Evolutionary conservation across 805 yeast species (phyloP), one percentile per base, ranked within the genome.

Genomic region (Saccharomycopsis vini): DNA sequence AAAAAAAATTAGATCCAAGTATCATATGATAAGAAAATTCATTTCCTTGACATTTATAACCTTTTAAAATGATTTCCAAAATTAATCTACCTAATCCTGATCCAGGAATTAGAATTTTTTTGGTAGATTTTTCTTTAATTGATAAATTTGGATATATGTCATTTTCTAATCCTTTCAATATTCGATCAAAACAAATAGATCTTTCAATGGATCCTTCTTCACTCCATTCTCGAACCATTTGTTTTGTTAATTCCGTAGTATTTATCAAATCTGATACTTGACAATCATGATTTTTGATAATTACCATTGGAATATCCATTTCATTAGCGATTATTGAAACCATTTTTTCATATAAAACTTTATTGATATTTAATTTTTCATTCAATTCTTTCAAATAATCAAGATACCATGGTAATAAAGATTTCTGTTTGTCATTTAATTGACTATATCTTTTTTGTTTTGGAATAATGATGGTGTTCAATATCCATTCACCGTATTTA

Each of bases 1-100:
- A 56, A 3, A 79, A 57, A 50, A 62, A 77, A 50, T 70, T 73
- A 22, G 81, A 76, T 12, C 72, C 67, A 9, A 77, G 55, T 2
- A 79, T 58, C 83, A 79, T 79, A 53, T 75, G 83, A 54, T 75
- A 77, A 19, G 80, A 71, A 52, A 75, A 69, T 52, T 79, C 86
- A 54, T 78, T 79, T 0, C 86, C 86, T 52, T 79, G 81, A n/a
- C 75, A 68, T 62, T 68, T 60, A 53, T 75, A 79, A 3, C 85
- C 85, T 42, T 64, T 50, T 41, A 51, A 58, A 2, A 75, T 79
- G 45, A 77, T 60, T 41, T 79, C 84, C 39, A 69, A 60, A 26
- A 76, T 77, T 42, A 77, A 55, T 40, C 85, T 57, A 0, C 82
- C 85, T 28, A 78, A 60, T 0, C 85, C 85, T 43, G 79, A 72